Base-by-base conservation (phyloP, 768 basidiomycete species). In the Favolaschia claudopus region DNA sequence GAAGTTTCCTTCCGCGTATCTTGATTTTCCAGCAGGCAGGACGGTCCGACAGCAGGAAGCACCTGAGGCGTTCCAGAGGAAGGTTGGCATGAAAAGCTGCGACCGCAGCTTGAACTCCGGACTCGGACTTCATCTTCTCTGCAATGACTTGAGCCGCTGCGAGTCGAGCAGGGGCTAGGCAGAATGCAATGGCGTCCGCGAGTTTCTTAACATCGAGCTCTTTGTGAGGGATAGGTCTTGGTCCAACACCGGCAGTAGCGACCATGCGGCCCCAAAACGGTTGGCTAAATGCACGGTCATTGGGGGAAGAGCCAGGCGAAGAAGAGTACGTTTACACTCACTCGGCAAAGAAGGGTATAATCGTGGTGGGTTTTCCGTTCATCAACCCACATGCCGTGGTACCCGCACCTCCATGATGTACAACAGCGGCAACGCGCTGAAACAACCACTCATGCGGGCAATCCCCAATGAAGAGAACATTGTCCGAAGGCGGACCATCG, bases 381-480 rank as follows among this genome's bases (percentile, higher is more conserved):
- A 72, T 51, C 13, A 82, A 69, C 0, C 80, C 81, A 22, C 78
- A 78, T 0, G 81, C 80, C 1, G 79, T 81, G 3, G 81, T 82
- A 0, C 81, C 81, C 1, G 81, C 80, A 0, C 80, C 80, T 5
- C 81, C 81, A 62, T 74, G 81, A 59, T 81, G 79, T 39, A 77
- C 76, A 3, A 82, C 80, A 0, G 79, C 79, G 1, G 75, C 58
- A 7, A 81, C 79, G 19, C 76, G 70, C 8, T 74, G 72, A 58
- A 82, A 82, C 2, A 82, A 66, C 81, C 81, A 82, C 65, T 82
- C 81, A 60, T 82, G 81, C 0, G 81, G 81, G 4, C 80, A 75
- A 57, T 78, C 78, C 64, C 75, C 77, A 12, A 81, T 69, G 20
- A 79, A 77, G 62, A 78, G 77, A 7, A 82, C 69, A 39, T 74